Evolutionary conservation across 345 rosid species (phyloP).

Genomic region (Citrus hindsii): DNA sequence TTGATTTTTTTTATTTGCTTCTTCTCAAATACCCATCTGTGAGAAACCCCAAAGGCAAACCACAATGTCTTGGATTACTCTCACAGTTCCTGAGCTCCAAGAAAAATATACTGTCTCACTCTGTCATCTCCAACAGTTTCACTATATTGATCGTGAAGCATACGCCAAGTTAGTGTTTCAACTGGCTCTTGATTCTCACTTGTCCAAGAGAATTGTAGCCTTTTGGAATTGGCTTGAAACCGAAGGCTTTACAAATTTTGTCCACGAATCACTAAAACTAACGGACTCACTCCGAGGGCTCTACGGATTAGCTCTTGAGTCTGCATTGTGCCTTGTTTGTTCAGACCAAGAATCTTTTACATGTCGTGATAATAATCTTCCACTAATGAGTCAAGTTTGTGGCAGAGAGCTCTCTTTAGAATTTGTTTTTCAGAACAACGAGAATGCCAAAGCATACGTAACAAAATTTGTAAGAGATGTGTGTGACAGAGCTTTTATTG

Average conservation of each 20-base stretch:
- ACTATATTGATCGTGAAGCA: conserved; percentile 25
- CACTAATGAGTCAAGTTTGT: conserved; percentile 8
- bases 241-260: conserved; percentile 11
- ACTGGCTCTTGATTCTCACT: neutral
- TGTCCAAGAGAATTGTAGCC: conserved; percentile 19
- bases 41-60: neutral
- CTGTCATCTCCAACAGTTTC: conserved; percentile 12
- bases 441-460: neutral
- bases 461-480: neutral
- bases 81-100: too few species aligned
- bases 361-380: neutral
- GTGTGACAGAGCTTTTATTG: neutral
- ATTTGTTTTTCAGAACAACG: neutral
- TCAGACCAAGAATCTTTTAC: neutral
- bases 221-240: conserved; percentile 39
- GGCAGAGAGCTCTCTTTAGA: neutral
- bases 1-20: neutral
- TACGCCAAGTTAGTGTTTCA: conserved; percentile 6
- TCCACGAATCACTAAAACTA: neutral
- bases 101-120: neutral
- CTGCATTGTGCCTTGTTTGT: conserved; percentile 5
- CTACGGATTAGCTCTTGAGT: conserved; percentile 1
- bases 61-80: too few species aligned
- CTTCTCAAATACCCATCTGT: neutral
- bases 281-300: neutral